These are phyloP conservation scores for Rhynchosporium graminicola DNA, from an alignment of 2,329 filamentous ascomycete species.

Conservation along the genomic window DNA sequence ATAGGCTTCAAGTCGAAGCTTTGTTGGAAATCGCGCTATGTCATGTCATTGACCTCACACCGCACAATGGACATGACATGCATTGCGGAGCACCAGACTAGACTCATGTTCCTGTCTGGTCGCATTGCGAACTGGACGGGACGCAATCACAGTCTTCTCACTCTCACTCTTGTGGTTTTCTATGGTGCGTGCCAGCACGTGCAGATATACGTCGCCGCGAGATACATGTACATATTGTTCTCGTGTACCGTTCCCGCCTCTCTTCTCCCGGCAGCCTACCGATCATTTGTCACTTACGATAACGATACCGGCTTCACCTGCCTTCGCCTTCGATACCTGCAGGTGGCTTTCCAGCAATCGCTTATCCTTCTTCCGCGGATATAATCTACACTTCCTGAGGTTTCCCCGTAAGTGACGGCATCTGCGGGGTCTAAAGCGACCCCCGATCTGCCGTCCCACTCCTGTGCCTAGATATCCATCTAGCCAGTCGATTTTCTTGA, in stretches of 20 bases:
- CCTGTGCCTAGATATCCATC: background rate
- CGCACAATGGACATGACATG: no score
- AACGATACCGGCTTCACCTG: no score
- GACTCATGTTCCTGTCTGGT: no score
- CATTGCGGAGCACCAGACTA: no score
- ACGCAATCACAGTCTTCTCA: no score
- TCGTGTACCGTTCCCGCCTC: constrained; percentile 2
- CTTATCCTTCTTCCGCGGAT: background rate
- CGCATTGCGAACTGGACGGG: no score
- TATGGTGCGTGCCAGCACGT: no score
- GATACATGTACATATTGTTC: background rate
- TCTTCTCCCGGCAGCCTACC: background rate
- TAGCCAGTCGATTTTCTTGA: no score
- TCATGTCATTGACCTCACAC: no score
- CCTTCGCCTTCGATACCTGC: no score
- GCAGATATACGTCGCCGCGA: background rate
- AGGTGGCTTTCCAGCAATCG: no score
- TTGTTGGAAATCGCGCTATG: constrained; percentile 7
- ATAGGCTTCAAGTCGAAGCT: constrained; percentile 8
- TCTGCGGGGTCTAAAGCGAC: constrained; percentile 5
- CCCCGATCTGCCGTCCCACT: background rate
- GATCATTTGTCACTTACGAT: background rate
- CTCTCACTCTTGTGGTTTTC: no score
- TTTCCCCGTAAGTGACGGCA: constrained; percentile 5
- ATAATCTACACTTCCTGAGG: background rate